Evolutionary conservation across 768 basidiomycete genomes (phyloP).

Genomic region (Roridomyces roridus): DNA sequence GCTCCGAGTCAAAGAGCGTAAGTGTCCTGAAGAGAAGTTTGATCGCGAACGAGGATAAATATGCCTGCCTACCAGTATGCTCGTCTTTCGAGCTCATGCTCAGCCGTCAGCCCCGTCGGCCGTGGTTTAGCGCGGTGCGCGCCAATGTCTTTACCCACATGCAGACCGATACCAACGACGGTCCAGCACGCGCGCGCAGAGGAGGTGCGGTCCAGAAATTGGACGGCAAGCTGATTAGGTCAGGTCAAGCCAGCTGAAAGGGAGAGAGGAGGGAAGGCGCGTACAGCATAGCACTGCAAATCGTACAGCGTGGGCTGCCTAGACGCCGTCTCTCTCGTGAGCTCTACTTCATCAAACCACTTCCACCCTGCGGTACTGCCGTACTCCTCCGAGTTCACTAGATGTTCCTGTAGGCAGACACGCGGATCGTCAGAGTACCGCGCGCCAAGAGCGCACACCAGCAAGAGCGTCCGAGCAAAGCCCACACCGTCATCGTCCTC

Average conservation of each 20-base stretch:
- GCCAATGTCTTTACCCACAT: slow-evolving; percentile 6
- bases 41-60: neutral
- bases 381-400: neutral
- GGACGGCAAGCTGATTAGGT: slow-evolving; percentile 12
- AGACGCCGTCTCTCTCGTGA: slow-evolving; percentile 36
- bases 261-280: slow-evolving; percentile 16
- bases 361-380: slow-evolving; percentile 41
- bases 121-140: slow-evolving; percentile 31
- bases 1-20: too few relatives aligned
- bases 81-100: slow-evolving; percentile 60
- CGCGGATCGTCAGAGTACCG: slow-evolving; percentile 52
- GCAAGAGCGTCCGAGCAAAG: slow-evolving; percentile 48
- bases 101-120: slow-evolving; percentile 27
- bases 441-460: slow-evolving; percentile 56
- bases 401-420: slow-evolving; percentile 28
- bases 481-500: slow-evolving; percentile 38
- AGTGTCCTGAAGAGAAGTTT: too few relatives aligned
- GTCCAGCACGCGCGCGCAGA: slow-evolving; percentile 10
- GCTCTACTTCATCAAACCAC: slow-evolving; percentile 47
- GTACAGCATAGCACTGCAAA: slow-evolving; percentile 44
- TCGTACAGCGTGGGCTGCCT: slow-evolving; percentile 43
- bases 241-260: neutral
- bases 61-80: slow-evolving; percentile 35
- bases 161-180: neutral
- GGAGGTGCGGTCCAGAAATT: slow-evolving; percentile 13